phyloP scores from a whole-genome alignment of 2,329 filamentous ascomycete genomes.

The Diaporthe destruens region DNA sequence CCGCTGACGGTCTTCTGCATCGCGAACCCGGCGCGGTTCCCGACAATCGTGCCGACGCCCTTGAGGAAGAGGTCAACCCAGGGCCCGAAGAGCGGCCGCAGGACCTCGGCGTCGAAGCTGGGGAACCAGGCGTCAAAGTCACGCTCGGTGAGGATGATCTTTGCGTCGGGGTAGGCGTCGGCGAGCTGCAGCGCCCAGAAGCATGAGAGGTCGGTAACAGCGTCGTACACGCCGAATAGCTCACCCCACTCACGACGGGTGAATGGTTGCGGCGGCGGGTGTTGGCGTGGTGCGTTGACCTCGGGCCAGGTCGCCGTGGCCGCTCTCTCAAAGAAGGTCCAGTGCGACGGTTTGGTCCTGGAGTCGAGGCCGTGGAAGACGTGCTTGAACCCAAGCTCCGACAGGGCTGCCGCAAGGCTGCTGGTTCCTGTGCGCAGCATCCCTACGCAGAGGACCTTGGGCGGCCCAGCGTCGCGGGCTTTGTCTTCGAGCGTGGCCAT shows the following conservation, averaged over 20 bases:
- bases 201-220: slow-evolving; percentile 42
- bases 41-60: not conserved
- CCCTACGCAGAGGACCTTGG: not conserved
- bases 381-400: slow-evolving; percentile 37
- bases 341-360: slow-evolving; percentile 25
- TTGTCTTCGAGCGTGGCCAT: slow-evolving; percentile 15
- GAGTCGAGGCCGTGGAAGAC: slow-evolving; percentile 41
- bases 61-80: not conserved
- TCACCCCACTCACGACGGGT: slow-evolving; percentile 41
- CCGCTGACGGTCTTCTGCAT: slow-evolving; percentile 14
- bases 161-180: slow-evolving; percentile 42
- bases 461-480: not conserved
- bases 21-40: not conserved
- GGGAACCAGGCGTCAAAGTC: slow-evolving; percentile 43
- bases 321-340: slow-evolving; percentile 39
- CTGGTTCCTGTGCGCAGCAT: slow-evolving; percentile 40
- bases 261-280: slow-evolving; percentile 14
- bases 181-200: slow-evolving; percentile 41
- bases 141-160: slow-evolving; percentile 43
- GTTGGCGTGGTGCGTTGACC: slow-evolving; percentile 19
- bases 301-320: slow-evolving; percentile 41
- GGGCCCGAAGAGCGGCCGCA: slow-evolving; percentile 43
- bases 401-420: slow-evolving; percentile 37
- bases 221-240: slow-evolving; percentile 42
- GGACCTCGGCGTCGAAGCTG: slow-evolving; percentile 37